Evolutionary conservation across 2,329 filamentous ascomycete genomes (phyloP), one percentile per base, ranked within the genome.

Genomic region (Ceratocystis variospora): DNA sequence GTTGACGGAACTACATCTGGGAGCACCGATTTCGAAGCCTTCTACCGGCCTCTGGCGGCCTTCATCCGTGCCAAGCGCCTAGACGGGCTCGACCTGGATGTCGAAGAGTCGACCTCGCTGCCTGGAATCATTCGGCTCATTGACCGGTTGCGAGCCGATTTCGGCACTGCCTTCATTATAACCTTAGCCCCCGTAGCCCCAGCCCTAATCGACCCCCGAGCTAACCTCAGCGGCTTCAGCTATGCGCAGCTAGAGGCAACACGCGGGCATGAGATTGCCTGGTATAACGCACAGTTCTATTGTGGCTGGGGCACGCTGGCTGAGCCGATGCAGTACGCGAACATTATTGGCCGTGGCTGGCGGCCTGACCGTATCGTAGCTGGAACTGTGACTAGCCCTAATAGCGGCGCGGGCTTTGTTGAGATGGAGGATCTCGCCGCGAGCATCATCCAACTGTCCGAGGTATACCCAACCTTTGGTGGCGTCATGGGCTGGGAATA

Each of bases 401-500:
- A 77, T 0, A 92, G 95, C 71, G 90, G 90, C 7, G 67, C 69
- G n/a, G 80, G 79, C 17, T 83, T 77, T 70, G 78, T 83, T 8
- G 72, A 73, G 3, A 78, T 77, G 67, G 77, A 82, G 45, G 79
- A 79, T 67, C 72, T 82, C 46, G 75, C 75, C 1, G 68, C 72
- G 6, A 78, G 80, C 0, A 72, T 83, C 2, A 70, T 72, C 12
- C 72, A 76, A 2, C 71, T 84, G 31, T 72, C 74, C n/a, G 71
- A 70, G 2, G 73, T 76, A 64, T 89, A 89, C 71, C 82, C 83
- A 1, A 77, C 77, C 0, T 94, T 96, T 73, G 92, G 91, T 0
- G 92, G 92, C 0, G 85, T 96, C 5, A 94, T 94, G 86, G 90
- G 90, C 1, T 96, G 92, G 92, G 92, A 96, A 77, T 96, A 94